Base-by-base conservation (phyloP, 2,329 filamentous ascomycete genomes). In the Metarhizium sp. region DNA sequence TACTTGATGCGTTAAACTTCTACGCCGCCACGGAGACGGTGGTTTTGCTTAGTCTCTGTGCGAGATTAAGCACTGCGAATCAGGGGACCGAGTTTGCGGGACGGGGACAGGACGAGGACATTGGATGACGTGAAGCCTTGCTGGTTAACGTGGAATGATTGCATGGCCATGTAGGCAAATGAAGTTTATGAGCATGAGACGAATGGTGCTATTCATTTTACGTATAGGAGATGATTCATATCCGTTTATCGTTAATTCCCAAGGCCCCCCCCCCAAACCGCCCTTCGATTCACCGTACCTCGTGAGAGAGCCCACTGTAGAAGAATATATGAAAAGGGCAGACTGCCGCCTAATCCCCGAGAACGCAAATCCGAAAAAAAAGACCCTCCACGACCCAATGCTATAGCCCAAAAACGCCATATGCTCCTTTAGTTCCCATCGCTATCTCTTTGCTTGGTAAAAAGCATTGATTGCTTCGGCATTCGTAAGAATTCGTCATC, bases 1-100 rank as follows among this genome's bases (percentile, higher is more conserved):
- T 99, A 64, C 83, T 97, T 42, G 94, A 97, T 68, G 92, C 90
- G 58, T 78, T 99, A 59, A 97, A 99, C 64, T 96, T 97, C 71
- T 95, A 96, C 64, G 94, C 94, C 2, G 94, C 94, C 0, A 97
- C 94, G 0, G 94, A 99, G 75, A 97, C 94, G 43, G 92, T 96
- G 3, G 94, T 96, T 18, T 78, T 99, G 60, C 74, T 97, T 59
- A 92, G 92, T 61, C 76, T 99, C 16, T 95, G 90, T 67, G 90
- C 90, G 13, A 75, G 90, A 58, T 68, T 95, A 65, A 92, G 87
- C 64, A 90, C 87, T 57, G 90, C 88, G 13, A 90, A 88, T 58
- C 88, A 92, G 67, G 88, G 88, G 20, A 85, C 82, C 0, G 81
- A 85, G 65, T 85, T 79, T 63, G 78, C 80, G 10, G 82, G 82